A percentile compares a stretch with the other conserved stretches of the same genome.
These are phyloP conservation scores for Golubevia sp. DNA, from an alignment of 1,284 basidiomycete genomes.

Conservation along the genomic window DNA sequence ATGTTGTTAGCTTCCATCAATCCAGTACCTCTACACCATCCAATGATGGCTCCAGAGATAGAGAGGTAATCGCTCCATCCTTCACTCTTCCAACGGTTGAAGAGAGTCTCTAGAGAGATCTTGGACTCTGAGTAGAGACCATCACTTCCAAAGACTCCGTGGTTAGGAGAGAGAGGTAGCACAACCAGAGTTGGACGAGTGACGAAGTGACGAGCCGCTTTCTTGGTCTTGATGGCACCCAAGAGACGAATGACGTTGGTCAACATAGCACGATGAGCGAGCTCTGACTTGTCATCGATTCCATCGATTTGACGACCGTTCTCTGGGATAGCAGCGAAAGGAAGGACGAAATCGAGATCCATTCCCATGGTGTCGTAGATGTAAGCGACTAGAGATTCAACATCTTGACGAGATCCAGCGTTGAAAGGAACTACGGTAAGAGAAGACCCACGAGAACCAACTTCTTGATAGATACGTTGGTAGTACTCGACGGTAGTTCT, in stretches of 20 bases:
- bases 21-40: conserved; percentile 85
- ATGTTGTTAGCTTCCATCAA: conserved; percentile 95
- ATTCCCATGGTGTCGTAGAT: conserved; percentile 92
- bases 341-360: conserved; percentile 96
- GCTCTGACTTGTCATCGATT: conserved; percentile 94
- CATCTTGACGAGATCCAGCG: conserved; percentile 95
- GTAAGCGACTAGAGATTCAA: conserved; percentile 95
- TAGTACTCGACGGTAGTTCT: conserved; percentile 91
- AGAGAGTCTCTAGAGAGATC: conserved; percentile 94
- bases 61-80: conserved; percentile 96
- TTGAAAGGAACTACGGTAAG: conserved; percentile 98
- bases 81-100: conserved; percentile 96
- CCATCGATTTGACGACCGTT: conserved; percentile 97
- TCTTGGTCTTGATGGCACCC: conserved; percentile 96
- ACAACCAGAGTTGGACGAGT: conserved; percentile 98
- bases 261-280: conserved; percentile 84
- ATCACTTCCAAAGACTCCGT: conserved; percentile 95
- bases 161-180: conserved; percentile 94
- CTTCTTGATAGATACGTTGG: conserved; percentile 94
- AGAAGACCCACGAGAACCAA: conserved; percentile 90
- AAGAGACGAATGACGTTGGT: conserved; percentile 90
- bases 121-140: conserved; percentile 98
- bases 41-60: conserved; percentile 95
- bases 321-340: conserved; percentile 96
- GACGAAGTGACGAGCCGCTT: conserved; percentile 91